Evolutionary conservation across 495 filamentous ascomycete species (phyloP).

Genomic region (Talaromyces wortmannii): DNA sequence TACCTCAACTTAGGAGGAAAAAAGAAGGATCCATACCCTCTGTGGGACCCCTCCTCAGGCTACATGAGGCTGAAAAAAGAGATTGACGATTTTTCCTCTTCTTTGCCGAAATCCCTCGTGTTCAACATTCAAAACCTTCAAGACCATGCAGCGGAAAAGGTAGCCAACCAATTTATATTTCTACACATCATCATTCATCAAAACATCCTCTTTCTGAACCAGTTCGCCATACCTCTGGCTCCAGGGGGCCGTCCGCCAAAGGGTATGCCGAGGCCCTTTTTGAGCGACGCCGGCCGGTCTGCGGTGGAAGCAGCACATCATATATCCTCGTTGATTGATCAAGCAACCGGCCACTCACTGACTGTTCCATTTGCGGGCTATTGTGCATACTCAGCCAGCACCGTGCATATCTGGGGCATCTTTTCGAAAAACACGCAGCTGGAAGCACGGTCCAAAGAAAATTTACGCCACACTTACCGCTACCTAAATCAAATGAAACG

Average conservation of each 20-base stretch:
- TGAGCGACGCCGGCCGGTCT: conserved; percentile 65
- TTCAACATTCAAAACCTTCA: conserved; percentile 82
- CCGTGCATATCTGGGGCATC: conserved; percentile 85
- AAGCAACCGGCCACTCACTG: conserved; percentile 70
- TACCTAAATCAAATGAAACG: conserved; percentile 93
- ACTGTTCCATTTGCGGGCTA: conserved; percentile 92
- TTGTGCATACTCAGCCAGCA: conserved; percentile 86
- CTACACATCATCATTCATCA: conserved; percentile 86
- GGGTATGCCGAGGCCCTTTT: conserved; percentile 74
- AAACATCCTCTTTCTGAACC: conserved; percentile 82
- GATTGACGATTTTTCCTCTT: conserved; percentile 60
- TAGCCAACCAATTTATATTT: conserved; percentile 92
- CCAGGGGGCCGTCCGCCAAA: conserved; percentile 59
- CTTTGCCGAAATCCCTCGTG: conserved; percentile 60
- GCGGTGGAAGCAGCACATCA: conserved; percentile 86
- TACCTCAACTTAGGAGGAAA: conserved; percentile 90
- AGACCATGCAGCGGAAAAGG: conserved; percentile 71
- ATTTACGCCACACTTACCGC: conserved; percentile 82
- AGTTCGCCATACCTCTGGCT: conserved; percentile 73
- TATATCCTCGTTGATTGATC: conserved; percentile 77
- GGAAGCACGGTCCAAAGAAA: conserved; percentile 71
- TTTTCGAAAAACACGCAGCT: conserved; percentile 76
- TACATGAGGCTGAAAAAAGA: conserved; percentile 66
- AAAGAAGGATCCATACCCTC: conserved; percentile 63
- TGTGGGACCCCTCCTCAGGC: conserved; percentile 77